These are phyloP conservation scores for Penicillium digitatum DNA, from an alignment of 2,329 filamentous ascomycete species.

Conservation along the genomic window DNA sequence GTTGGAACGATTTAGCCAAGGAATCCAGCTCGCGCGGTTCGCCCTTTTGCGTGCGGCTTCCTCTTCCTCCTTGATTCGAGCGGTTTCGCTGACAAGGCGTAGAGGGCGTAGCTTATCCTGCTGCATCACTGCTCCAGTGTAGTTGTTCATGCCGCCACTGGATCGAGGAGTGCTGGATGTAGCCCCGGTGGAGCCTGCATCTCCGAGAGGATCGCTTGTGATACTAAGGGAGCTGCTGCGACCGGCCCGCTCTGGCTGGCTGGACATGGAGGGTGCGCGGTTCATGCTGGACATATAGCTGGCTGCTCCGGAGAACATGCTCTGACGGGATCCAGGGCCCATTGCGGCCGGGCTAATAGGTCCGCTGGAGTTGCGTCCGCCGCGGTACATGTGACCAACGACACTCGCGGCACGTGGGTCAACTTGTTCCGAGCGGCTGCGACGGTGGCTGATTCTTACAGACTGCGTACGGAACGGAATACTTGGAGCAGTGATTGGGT, in stretches of 20 bases:
- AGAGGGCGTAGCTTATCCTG: slow-evolving; percentile 78
- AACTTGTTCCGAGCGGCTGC: slow-evolving; percentile 49
- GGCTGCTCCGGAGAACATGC: slow-evolving; percentile 37
- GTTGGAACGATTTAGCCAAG: slow-evolving; percentile 43
- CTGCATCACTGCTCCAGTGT: slow-evolving; percentile 60
- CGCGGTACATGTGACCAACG: slow-evolving; percentile 86
- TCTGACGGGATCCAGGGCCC: slow-evolving; percentile 40
- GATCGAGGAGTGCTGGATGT: slow-evolving; percentile 58
- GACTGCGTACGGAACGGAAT: slow-evolving; percentile 46
- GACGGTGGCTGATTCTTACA: slow-evolving; percentile 42
- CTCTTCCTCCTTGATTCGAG: slow-evolving; percentile 42
- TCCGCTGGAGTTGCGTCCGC: slow-evolving; percentile 55
- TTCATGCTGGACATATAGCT: slow-evolving; percentile 53
- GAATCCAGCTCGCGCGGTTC: slow-evolving; percentile 47
- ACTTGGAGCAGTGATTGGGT: slow-evolving; percentile 47
- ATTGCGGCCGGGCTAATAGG: slow-evolving; percentile 52
- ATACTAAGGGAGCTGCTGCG: slow-evolving; percentile 64
- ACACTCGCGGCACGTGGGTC: slow-evolving; percentile 60
- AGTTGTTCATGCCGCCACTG: slow-evolving; percentile 64
- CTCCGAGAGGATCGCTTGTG: slow-evolving; percentile 47
- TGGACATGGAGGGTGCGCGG: slow-evolving; percentile 51
- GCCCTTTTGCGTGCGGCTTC: slow-evolving; percentile 43
- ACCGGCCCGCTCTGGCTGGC: slow-evolving; percentile 48
- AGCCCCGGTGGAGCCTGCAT: slow-evolving; percentile 43
- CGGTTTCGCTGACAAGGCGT: slow-evolving; percentile 62